Base-by-base conservation (phyloP, 176 grass and related monocot genomes). In the Musa itinerans region DNA sequence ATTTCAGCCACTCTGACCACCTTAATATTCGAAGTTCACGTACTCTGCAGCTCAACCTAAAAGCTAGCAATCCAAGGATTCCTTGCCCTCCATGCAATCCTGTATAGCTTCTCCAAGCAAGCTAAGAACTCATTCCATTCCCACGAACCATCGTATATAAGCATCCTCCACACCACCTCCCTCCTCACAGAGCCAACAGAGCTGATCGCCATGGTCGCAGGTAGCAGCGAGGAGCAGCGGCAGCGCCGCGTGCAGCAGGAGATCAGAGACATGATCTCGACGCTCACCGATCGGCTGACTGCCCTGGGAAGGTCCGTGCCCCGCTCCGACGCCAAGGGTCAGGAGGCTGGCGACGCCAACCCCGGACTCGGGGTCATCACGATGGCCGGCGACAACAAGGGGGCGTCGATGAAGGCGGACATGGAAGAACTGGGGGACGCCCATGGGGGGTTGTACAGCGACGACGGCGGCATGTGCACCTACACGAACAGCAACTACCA, bases 401-500 rank as follows among this genome's bases (percentile, higher is more conserved):
- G 71, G 7, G 71, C 71, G 8, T 15, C 71, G 52, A 74, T 74
- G 71, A 74, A 74, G 71, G 23, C 13, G 22, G 22, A 57, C 13
- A 57, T 74, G 20, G 71, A 34, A 14, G 82, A 89, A 20, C 72
- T 89, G 5, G 74, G 80, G 1, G 88, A 87, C 22, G 80, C 71
- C 0, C 79, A 76, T 0, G 68, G 78, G 0, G 68, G 57, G 0
- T 19, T 76, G 61, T 53, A 73, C 22, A 81, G 78, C 0, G 87
- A 88, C 16, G 85, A 89, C 61, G 71, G 20, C 14, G 62, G 79
- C 17, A 65, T 92, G 78, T 75, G 61, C 52, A 74, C 88, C 71
- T 92, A 89, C 82, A 81, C 86, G 65, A 94, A 89, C 83, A 99
- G 88, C 88, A 99, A 94, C 83, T 94, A 95, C 87, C 96, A 99